Base-by-base conservation (phyloP, 148 eudicot species). In the Rhododendron molle region DNA sequence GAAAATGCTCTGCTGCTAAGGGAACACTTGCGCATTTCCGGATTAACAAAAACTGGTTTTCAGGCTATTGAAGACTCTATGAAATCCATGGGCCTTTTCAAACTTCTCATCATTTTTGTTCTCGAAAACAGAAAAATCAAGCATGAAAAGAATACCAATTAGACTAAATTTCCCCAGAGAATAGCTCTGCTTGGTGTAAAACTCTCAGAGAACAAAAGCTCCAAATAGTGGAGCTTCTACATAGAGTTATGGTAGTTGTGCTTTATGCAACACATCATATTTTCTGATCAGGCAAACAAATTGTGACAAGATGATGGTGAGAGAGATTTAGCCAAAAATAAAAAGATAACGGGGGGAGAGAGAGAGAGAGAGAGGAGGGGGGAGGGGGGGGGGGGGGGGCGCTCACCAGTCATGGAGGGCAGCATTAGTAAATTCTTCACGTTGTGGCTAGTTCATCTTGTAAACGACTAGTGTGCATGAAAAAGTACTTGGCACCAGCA, bases 401-500 rank as follows among this genome's bases (percentile, higher is more conserved):
- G 46, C 78, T 46, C 47, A 73, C 85, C 65, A 36, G 14, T 83
- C 47, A 28, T 72, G 18, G 20, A 40, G 46, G 47, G 32, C 56
- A 21, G 16, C 62, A 49, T 21, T 36, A 30, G 16, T 38, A 54
- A 54, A 1, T 23, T 46, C 50, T 84, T 73, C 72, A 89, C 11
- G 86, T 80, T 34, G 87, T 36, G 52, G 85, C 82, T 82, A 65
- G 65, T 67, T 85, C 73, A 32, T 16, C 52, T 13, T 82, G 83
- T 14, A 62, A 77, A 78, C n/a, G 69, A 85, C 78, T 81, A 10
- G 40, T 58, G 84, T 71, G 81, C 87, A 79, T 46, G 2, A 88
- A 84, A 13, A 89, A 50, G 85, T 86, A 90, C 88, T 89, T 90
- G 0, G 89, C 85, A 71, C 88, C 88, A 34, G 85, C 90, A 83